A percentile compares a stretch with the other conserved stretches of the same genome.
phyloP scores from a whole-genome alignment of 305 asterid genomes.

The Fraxinus greggii region DNA sequence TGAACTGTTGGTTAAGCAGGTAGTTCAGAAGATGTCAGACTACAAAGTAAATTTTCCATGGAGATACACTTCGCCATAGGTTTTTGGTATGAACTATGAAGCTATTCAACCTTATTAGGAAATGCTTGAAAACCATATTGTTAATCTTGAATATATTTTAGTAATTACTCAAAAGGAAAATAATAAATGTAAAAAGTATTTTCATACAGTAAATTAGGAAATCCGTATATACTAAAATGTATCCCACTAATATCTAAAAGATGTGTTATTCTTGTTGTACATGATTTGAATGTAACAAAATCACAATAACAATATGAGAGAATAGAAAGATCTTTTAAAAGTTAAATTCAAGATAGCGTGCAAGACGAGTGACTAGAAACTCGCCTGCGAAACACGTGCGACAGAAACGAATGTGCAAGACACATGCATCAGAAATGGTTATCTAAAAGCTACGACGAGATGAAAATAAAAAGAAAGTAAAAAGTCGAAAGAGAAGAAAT shows the following conservation, averaged over 20 bases:
- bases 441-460: background rate
- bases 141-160: background rate
- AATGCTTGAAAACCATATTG: background rate
- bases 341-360: background rate
- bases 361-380: background rate
- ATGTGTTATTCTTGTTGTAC: background rate
- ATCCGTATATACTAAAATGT: background rate
- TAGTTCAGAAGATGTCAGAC: background rate
- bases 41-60: background rate
- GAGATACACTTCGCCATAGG: background rate
- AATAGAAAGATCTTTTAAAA: background rate
- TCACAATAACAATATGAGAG: background rate
- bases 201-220: background rate
- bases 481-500: background rate
- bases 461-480: background rate
- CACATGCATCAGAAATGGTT: background rate
- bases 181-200: background rate
- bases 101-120: background rate
- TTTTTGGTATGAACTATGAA: background rate
- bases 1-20: background rate
- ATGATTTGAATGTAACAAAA: background rate
- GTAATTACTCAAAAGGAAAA: constrained; percentile 1
- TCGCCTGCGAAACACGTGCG: background rate
- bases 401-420: background rate
- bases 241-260: background rate